Evolutionary conservation across 331 rosid genomes (phyloP).

Genomic region (Prunus yedoensis): DNA sequence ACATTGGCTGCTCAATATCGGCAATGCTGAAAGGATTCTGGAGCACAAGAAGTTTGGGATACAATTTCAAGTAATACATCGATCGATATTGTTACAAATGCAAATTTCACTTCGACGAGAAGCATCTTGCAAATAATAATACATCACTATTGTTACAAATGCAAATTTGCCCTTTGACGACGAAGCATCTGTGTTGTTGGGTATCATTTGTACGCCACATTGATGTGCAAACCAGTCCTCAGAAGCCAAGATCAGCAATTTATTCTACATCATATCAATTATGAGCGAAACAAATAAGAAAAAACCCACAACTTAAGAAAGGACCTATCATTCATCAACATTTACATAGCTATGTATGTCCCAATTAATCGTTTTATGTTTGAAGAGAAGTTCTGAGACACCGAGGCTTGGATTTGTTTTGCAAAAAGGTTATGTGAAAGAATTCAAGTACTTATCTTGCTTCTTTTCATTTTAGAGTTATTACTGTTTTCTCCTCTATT

Average conservation of each 20-base stretch:
- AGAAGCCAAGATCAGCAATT: slow-evolving; percentile 26
- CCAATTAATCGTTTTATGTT: background rate
- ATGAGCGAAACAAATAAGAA: background rate
- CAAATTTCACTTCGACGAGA: background rate
- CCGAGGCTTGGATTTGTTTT: background rate
- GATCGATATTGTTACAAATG: background rate
- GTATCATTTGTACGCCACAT: slow-evolving; percentile 23
- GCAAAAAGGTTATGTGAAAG: background rate
- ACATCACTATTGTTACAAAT: background rate
- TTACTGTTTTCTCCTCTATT: background rate
- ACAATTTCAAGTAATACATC: background rate
- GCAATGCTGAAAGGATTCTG: background rate
- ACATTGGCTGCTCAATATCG: background rate
- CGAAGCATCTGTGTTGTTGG: background rate
- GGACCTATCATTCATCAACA: background rate
- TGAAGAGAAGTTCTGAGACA: background rate
- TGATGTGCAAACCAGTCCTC: slow-evolving; percentile 25
- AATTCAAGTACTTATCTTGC: background rate
- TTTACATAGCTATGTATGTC: background rate
- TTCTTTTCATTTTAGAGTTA: background rate
- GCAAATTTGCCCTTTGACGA: background rate
- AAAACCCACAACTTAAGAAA: background rate
- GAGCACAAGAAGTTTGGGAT: background rate
- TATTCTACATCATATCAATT: slow-evolving; percentile 36
- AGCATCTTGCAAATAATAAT: background rate